A percentile compares a stretch with the other conserved stretches of the same genome.
Conservation (phyloP, 257 asterid species). For the Cruciata laevipes region DNA sequence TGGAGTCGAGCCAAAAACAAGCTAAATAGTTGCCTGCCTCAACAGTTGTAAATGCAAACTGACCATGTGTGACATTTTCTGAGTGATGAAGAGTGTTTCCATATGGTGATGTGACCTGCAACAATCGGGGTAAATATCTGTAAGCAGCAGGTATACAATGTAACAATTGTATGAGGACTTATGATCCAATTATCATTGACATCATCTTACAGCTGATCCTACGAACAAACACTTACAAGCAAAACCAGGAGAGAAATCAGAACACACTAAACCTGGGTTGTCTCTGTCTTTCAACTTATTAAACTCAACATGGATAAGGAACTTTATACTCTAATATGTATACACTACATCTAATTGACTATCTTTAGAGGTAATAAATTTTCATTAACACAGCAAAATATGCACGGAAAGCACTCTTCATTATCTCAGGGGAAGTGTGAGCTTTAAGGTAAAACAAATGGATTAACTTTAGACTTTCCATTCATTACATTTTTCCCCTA, state of each 20-base stretch:
- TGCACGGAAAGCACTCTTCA: neutral
- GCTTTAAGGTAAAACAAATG: neutral
- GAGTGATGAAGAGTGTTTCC: conserved; percentile 60
- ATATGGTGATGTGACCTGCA: conserved; percentile 75
- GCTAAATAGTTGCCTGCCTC: conserved; percentile 82
- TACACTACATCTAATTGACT: too few species aligned
- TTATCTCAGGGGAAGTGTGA: neutral
- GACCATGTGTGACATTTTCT: conserved; percentile 76
- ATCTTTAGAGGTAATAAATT: too few species aligned
- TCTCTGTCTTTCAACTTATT: neutral
- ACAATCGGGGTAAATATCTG: neutral
- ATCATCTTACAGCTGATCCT: neutral
- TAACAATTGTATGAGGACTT: neutral
- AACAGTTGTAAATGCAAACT: conserved; percentile 73
- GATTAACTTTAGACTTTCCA: neutral
- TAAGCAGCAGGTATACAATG: neutral
- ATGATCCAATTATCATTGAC: neutral
- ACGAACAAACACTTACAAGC: neutral
- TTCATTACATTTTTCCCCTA: neutral
- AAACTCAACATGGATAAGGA: neutral
- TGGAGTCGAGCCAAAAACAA: conserved; percentile 64
- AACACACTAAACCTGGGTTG: neutral
- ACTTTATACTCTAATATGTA: neutral
- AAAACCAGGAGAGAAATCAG: neutral
- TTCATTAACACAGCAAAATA: neutral